Base-by-base conservation (phyloP, 2,329 filamentous ascomycete species). In the Gremmenia infestans region DNA sequence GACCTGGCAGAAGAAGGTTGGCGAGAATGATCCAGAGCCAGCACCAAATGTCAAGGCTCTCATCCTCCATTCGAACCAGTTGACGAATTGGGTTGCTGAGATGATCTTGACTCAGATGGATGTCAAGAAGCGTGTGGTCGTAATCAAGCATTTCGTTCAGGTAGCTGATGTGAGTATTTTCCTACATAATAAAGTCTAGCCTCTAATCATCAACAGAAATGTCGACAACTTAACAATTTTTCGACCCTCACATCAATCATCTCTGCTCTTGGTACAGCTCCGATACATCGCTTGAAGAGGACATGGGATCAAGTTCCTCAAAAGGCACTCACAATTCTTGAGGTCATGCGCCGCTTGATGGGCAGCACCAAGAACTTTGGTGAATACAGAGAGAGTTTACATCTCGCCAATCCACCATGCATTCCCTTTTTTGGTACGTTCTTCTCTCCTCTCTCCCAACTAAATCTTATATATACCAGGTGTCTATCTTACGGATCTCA, bases 71-170 rank as follows among this genome's bases (percentile, higher is more conserved):
- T 97, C 94, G 0, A 99, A 99, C 68, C 93, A 97, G 72, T 86
- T 99, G 78, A 99, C 94, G 5, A 99, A 97, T 71, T 99, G 94
- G 94, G 94, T 97, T 50, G 94, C 94, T 32, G 93, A 97, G 72
- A 97, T 99, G 94, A 97, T 99, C 64, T 74, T 99, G 60, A 92
- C 88, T 0, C 94, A 99, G 72, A 83, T 87, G 66, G 94, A 99
- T 70, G 89, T 97, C 60, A 96, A 94, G 78, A 95, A 96, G 72
- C 85, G 94, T 65, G 93, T 97, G 25, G 89, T 96, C 36, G 94
- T 99, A 46, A 97, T 99, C 73, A 97, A 97, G 72, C 94, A 97
- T 72, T 99, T 97, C 74, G 91, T 99, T 58, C 84, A 89, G 39
- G 91, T 99, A 58, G 94, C 94, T 60, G 94, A 99, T 76, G 91